Evolutionary conservation across 73 alveolate species (phyloP).

Genomic region (Blepharisma japonicum): DNA sequence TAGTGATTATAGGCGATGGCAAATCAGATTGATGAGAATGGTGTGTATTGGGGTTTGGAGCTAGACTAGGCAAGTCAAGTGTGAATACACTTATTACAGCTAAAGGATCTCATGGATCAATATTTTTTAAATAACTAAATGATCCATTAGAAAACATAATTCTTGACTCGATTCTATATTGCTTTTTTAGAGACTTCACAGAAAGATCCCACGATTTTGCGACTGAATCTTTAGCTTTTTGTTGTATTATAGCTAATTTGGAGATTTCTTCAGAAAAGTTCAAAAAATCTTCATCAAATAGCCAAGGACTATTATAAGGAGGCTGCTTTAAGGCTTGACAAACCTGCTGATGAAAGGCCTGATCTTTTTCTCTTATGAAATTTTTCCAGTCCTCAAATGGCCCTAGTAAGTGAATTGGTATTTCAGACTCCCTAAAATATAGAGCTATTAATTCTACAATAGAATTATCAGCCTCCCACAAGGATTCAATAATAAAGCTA

Average conservation of each 20-base stretch:
- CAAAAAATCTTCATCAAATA: constrained; percentile 14
- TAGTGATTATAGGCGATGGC: background rate
- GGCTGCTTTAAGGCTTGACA: constrained; percentile 1
- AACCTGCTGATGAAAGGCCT: too few species aligned
- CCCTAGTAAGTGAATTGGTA: too few species aligned
- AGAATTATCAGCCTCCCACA: too few species aligned
- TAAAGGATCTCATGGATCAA: background rate
- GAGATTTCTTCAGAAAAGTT: background rate
- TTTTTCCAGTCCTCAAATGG: too few species aligned
- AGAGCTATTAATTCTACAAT: too few species aligned
- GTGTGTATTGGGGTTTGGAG: background rate
- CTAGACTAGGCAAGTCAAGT: background rate
- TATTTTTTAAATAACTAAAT: too few species aligned
- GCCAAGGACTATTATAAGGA: constrained; percentile 12
- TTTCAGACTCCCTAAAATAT: too few species aligned
- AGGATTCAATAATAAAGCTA: too few species aligned
- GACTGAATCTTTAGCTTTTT: background rate
- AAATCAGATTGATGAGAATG: background rate
- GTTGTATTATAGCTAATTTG: background rate
- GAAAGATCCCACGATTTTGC: background rate
- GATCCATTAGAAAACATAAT: too few species aligned
- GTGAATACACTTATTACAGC: background rate
- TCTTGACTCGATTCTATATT: background rate
- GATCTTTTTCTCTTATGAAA: too few species aligned
- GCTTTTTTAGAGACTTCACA: background rate